Evolutionary conservation across 2,329 filamentous ascomycete genomes (phyloP), one percentile per base, ranked within the genome.

Genomic region (Bipolaris gigantea): DNA sequence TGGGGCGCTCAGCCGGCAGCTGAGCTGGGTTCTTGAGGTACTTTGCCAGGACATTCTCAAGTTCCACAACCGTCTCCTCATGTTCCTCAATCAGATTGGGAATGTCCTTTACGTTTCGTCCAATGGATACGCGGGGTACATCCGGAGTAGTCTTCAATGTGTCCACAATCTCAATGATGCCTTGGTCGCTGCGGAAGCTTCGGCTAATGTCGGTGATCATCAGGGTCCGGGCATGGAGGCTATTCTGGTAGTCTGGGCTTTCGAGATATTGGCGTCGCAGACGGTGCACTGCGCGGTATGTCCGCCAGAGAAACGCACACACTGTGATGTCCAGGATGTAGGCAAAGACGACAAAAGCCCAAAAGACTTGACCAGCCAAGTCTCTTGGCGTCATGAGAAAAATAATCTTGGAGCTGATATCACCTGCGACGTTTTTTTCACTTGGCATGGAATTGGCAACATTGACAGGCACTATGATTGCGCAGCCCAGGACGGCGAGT

Each of bases 41-140:
- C 64, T 89, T 95, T 34, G 94, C 89, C 49, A 99, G 77, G 4
- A 95, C 83, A 41, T 84, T 83, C 72, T 99, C 94, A 35, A 99
- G 82, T 62, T 90, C 82, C 43, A 90, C 85, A 32, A 99, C 94
- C 0, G 86, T 82, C 60, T 88, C 81, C 50, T 91, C 87, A 68
- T 99, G 92, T 70, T 95, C 83, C 55, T 88, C 85, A 57, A 99
- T 94, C 53, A 97, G 78, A 16, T 88, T 82, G 10, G 94, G 94
- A 11, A 99, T 81, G 35, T 93, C 87, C 73, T 93, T 96, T 58
- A 97, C 92, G 65, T 97, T 97, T 59, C 94, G 86, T 21, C 91
- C 92, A 65, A 97, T 88, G 10, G 90, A 88, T 18, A 89, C 90
- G 58, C 89, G 83, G 2, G 92, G 90, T 50, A 92, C 85, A 10